Conservation (phyloP, 2,329 filamentous ascomycete genomes). For the Drechslerella dactyloides region DNA sequence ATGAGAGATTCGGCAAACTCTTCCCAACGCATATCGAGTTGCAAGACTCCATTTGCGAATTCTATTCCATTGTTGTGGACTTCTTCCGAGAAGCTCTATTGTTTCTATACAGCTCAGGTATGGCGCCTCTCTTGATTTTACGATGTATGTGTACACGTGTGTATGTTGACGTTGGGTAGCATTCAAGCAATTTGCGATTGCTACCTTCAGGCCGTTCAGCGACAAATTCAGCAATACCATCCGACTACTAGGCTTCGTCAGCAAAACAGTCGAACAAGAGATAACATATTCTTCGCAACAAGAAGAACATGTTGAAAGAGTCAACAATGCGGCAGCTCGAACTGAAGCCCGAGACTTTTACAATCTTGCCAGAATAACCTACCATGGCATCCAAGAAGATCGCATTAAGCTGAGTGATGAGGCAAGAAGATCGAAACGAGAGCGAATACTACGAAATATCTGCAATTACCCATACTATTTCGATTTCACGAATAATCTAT, state of each 20-base stretch:
- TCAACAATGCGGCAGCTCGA: slow-evolving; percentile 18
- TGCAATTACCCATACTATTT: slow-evolving; percentile 54
- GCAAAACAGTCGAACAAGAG: slow-evolving; percentile 54
- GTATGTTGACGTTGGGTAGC: slow-evolving; percentile 7
- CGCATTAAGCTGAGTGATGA: slow-evolving; percentile 12
- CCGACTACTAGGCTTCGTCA: slow-evolving; percentile 50
- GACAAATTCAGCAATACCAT: slow-evolving; percentile 55
- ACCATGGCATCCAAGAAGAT: slow-evolving; percentile 22
- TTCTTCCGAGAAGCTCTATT: slow-evolving; percentile 57
- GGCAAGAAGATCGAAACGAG: slow-evolving; percentile 39
- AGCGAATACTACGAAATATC: slow-evolving; percentile 55
- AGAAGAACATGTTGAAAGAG: slow-evolving; percentile 31
- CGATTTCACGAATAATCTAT: slow-evolving; percentile 55
- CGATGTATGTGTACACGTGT: slow-evolving; percentile 23
- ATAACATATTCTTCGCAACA: slow-evolving; percentile 55
- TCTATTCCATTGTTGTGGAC: slow-evolving; percentile 57
- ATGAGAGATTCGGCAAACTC: slow-evolving; percentile 53
- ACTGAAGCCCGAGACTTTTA: slow-evolving; percentile 21
- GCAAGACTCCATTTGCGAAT: slow-evolving; percentile 57
- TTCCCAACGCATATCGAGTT: slow-evolving; percentile 57
- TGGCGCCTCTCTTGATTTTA: slow-evolving; percentile 26
- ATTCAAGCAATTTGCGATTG: slow-evolving; percentile 49
- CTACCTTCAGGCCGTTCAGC: slow-evolving; percentile 56
- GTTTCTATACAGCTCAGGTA: slow-evolving; percentile 55
- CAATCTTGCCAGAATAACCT: slow-evolving; percentile 14